Evolutionary conservation across 768 basidiomycete genomes (phyloP), one percentile per base, ranked within the genome.

Genomic region (Peribolospora kevripleyi): DNA sequence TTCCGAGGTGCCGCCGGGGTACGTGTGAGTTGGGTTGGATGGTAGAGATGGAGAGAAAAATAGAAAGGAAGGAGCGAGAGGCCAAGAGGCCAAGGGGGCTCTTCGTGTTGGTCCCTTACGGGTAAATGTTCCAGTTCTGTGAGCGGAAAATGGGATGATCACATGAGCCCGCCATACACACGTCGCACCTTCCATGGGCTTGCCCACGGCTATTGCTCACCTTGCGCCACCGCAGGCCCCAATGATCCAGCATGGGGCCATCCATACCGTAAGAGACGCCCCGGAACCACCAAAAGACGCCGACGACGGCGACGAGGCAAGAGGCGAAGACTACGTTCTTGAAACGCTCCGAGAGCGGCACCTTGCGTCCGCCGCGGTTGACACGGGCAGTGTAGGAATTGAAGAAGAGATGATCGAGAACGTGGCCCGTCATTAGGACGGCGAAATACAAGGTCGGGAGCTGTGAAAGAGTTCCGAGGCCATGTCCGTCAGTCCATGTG

Each of bases 371-470:
- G 4, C 60, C 60, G 43, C 61, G 58, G 38, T 52, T 55, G 1
- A 59, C 54, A 7, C 25, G 25, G 25, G 25, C 25, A 25, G 25
- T 25, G 25, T 25, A 25, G 10, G 84, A 78, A 3, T 77, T 76
- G 70, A 98, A 95, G 62, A 97, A 70, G 68, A 87, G 83, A 66
- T 93, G 87, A 68, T 98, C 90, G 58, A 91, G 73, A 55, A 97
- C 67, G 66, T 93, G 86, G 0, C 81, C 84, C 48, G 80, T 71
- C 82, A 91, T 86, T 53, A 97, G 69, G 50, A 97, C 85, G 36
- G 88, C 75, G 69, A 98, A 98, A 72, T 88, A 97, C n/a, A 95
- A 72, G 0, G 91, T 88, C 5, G 91, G 91, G 7, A 97, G 78
- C 25, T 25, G 25, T 25, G 25, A 25, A 25, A 25, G 25, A 25